A percentile compares a stretch with the other conserved stretches of the same genome.
Conservation (phyloP, 2,329 filamentous ascomycete species). For the Camillea tinctor region DNA sequence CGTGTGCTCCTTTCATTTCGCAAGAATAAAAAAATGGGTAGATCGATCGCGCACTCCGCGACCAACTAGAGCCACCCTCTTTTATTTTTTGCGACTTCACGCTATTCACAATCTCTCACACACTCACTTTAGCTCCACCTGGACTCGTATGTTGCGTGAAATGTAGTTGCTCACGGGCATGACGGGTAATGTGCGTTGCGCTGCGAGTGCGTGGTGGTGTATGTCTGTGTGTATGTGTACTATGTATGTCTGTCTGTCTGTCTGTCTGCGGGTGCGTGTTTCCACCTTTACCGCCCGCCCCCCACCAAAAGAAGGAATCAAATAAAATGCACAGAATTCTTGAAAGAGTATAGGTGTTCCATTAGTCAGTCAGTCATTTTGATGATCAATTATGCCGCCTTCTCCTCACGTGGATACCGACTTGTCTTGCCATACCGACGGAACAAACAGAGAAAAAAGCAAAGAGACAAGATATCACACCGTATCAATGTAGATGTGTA, state of each 20-base stretch:
- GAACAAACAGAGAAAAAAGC: not conserved
- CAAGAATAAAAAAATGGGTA: not conserved
- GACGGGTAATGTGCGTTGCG: not conserved
- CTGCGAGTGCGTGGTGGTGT: not conserved
- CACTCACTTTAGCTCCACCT: not conserved
- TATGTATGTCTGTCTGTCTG: not conserved
- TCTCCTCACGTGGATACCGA: not conserved
- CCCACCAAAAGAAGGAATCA: not conserved
- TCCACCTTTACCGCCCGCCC: not conserved
- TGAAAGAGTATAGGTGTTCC: not conserved
- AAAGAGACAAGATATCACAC: not conserved
- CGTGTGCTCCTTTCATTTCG: slow-evolving; percentile 5
- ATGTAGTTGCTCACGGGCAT: not conserved
- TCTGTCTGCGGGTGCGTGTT: not conserved
- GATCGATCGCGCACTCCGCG: not conserved
- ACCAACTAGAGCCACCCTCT: not conserved
- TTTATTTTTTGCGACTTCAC: too few relatives aligned
- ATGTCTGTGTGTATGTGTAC: not conserved
- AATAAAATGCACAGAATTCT: not conserved
- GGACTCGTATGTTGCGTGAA: not conserved
- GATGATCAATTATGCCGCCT: not conserved
- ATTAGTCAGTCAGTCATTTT: not conserved
- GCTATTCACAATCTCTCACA: too few relatives aligned
- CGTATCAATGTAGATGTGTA: not conserved
- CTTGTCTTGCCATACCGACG: not conserved